These are phyloP conservation scores for Wolfiporia cocos DNA, from an alignment of 1,284 basidiomycete genomes.

Conservation along the genomic window DNA sequence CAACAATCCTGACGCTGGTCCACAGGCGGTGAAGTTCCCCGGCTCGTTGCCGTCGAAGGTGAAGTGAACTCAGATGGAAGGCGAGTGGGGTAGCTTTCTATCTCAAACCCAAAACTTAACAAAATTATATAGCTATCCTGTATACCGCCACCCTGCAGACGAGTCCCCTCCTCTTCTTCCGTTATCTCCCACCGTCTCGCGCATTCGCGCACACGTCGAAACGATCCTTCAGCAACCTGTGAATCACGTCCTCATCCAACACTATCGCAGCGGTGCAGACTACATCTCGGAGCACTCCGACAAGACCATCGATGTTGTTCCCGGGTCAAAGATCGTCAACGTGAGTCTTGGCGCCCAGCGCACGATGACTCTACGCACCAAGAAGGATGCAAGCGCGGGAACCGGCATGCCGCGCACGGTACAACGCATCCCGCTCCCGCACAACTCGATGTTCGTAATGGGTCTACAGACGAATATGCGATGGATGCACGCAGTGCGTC, in stretches of 20 bases:
- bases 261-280: conserved; percentile 65
- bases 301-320: conserved; percentile 73
- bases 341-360: conserved; percentile 71
- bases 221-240: conserved; percentile 49
- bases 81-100: too few species aligned
- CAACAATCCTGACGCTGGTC: neutral
- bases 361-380: conserved; percentile 60
- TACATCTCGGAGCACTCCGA: conserved; percentile 79
- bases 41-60: conserved; percentile 69
- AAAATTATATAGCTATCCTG: conserved; percentile 70
- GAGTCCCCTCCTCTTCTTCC: conserved; percentile 57
- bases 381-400: conserved; percentile 38
- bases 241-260: conserved; percentile 75
- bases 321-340: conserved; percentile 66
- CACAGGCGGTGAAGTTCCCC: conserved; percentile 68
- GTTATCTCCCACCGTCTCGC: conserved; percentile 60
- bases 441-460: conserved; percentile 75
- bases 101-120: too few species aligned
- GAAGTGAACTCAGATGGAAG: conserved; percentile 55
- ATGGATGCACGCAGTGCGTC: conserved; percentile 68
- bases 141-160: conserved; percentile 76
- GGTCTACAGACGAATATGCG: conserved; percentile 61
- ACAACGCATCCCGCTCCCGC: conserved; percentile 63
- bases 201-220: conserved; percentile 58
- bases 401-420: conserved; percentile 38